Conservation (phyloP, 495 filamentous ascomycete species). For the Penicillium soppii region DNA sequence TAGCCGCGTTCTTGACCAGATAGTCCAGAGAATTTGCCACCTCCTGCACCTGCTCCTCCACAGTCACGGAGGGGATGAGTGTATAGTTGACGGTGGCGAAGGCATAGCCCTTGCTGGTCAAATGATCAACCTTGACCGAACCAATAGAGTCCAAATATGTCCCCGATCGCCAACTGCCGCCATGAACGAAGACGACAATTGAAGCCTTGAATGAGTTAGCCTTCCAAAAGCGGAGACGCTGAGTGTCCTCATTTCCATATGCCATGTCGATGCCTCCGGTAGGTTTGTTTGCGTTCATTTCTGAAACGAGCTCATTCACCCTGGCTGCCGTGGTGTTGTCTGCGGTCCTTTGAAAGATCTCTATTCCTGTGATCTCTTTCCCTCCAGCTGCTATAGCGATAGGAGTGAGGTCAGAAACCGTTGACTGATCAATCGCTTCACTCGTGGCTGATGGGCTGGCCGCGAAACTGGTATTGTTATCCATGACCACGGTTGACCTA, state of each 20-base stretch:
- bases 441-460: too few species aligned
- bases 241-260: background rate
- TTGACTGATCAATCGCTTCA: background rate
- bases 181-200: background rate
- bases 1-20: background rate
- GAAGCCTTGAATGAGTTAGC: background rate
- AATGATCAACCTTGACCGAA: background rate
- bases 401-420: background rate
- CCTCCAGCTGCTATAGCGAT: background rate
- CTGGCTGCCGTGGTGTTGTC: background rate
- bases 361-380: background rate
- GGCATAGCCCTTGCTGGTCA: background rate
- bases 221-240: background rate
- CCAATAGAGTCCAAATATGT: background rate
- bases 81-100: background rate
- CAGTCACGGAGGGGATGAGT: background rate
- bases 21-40: background rate
- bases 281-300: background rate
- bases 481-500: too few species aligned
- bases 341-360: background rate
- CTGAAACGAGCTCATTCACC: background rate
- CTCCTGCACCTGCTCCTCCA: constrained; percentile 1
- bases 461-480: too few species aligned
- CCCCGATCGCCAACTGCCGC: background rate
- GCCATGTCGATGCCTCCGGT: background rate